phyloP scores from a whole-genome alignment of 1,139 yeast species.

The Magnusiomyces magnusii region DNA sequence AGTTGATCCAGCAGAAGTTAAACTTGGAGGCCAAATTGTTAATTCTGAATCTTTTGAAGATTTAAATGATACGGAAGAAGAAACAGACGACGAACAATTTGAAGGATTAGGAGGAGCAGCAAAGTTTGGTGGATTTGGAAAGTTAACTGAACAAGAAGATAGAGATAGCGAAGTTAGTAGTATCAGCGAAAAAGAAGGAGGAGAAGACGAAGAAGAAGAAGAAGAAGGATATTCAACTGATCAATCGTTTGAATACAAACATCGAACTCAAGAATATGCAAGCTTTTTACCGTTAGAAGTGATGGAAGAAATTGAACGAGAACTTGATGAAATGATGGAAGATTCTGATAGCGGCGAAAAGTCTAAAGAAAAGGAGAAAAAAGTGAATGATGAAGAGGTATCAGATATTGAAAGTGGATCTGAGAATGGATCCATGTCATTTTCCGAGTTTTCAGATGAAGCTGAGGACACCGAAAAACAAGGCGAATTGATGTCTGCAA shows the following conservation, averaged over 20 bases:
- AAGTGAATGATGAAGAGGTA: too few species aligned
- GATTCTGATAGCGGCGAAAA: not conserved
- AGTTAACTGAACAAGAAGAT: not conserved
- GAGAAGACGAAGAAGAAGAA: not conserved
- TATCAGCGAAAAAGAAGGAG: not conserved
- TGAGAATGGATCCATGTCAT: too few species aligned
- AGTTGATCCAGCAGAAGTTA: conserved; percentile 21
- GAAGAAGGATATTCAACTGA: not conserved
- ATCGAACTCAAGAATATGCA: not conserved
- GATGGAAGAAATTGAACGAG: conserved; percentile 6
- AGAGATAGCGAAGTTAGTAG: not conserved
- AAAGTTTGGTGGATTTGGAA: not conserved
- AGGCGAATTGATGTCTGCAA: not conserved
- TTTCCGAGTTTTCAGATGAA: too few species aligned
- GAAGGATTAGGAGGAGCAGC: not conserved
- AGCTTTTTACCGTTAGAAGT: conserved; percentile 6
- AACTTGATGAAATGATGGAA: conserved; percentile 1
- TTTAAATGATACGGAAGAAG: not conserved
- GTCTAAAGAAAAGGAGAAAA: not conserved
- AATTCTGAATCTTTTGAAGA: not conserved
- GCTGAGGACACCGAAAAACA: not conserved
- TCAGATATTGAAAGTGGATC: too few species aligned
- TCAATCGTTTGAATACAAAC: not conserved
- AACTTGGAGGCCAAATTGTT: conserved; percentile 6
- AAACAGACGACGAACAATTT: not conserved